phyloP scores from a whole-genome alignment of 768 basidiomycete species.

The Sistotremastrum suecicum region DNA sequence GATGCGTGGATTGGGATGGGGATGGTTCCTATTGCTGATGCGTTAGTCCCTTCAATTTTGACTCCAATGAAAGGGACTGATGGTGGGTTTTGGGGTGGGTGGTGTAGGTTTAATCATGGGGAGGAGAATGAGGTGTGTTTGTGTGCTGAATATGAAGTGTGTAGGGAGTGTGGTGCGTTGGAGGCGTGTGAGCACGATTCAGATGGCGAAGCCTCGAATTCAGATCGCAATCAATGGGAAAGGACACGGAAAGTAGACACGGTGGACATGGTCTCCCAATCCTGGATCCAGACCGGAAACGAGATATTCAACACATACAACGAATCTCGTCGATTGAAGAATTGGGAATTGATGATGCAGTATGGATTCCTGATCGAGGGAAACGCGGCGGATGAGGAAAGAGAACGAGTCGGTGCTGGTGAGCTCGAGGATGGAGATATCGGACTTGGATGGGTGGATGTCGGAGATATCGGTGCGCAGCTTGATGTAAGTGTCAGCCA shows the following conservation, averaged over 20 bases:
- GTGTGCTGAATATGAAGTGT: conserved; percentile 64
- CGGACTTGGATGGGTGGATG: not conserved
- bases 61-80: no score
- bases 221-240: not conserved
- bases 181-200: conserved; percentile 54
- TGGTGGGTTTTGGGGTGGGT: not conserved
- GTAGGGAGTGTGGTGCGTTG: conserved; percentile 54
- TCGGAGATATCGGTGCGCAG: not conserved
- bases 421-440: not conserved
- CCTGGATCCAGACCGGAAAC: conserved; percentile 29
- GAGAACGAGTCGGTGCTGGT: not conserved
- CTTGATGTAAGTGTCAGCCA: no score
- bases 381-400: conserved; percentile 26
- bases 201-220: conserved; percentile 7
- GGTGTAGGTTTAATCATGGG: conserved; percentile 54
- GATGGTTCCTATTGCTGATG: conserved; percentile 79
- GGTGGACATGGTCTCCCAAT: conserved; percentile 54
- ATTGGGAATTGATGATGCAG: conserved; percentile 48
- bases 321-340: conserved; percentile 31
- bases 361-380: conserved; percentile 68
- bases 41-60: conserved; percentile 28
- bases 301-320: conserved; percentile 75
- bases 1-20: conserved; percentile 70
- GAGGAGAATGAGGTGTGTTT: conserved; percentile 42
- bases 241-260: conserved; percentile 11